Evolutionary conservation across 1,284 basidiomycete species (phyloP).

Genomic region (Cryptococcus wingfieldii): DNA sequence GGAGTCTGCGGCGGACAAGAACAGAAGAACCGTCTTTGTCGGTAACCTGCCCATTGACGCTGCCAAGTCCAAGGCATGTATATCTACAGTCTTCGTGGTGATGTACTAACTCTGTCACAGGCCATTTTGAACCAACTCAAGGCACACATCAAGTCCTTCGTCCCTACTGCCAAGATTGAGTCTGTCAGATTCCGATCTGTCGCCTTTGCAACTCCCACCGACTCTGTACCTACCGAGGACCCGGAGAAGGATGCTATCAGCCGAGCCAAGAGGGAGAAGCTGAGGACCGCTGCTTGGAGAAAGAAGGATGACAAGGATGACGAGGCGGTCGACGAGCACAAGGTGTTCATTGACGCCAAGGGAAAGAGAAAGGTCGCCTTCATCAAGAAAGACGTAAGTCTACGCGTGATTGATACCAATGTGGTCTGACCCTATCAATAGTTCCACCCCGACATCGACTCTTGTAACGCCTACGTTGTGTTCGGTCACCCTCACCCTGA

Average conservation of each 20-base stretch:
- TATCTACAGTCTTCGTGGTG: background rate
- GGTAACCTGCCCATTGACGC: conserved; percentile 80
- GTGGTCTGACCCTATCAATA: conserved; percentile 7
- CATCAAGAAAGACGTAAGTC: conserved; percentile 70
- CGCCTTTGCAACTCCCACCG: conserved; percentile 74
- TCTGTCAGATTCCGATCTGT: conserved; percentile 86
- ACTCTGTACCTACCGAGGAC: conserved; percentile 55
- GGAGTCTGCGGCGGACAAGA: conserved; percentile 65
- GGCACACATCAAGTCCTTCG: conserved; percentile 64
- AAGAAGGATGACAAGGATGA: conserved; percentile 53
- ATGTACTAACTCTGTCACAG: conserved; percentile 29
- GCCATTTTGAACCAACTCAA: conserved; percentile 60
- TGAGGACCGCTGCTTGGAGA: conserved; percentile 61
- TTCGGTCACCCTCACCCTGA: conserved; percentile 65
- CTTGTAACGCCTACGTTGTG: conserved; percentile 80
- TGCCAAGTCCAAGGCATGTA: conserved; percentile 66
- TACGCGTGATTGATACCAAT: background rate
- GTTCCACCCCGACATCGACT: conserved; percentile 66
- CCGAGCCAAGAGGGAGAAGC: conserved; percentile 47
- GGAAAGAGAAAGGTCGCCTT: conserved; percentile 94
- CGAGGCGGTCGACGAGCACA: background rate
- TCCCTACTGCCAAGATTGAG: conserved; percentile 73
- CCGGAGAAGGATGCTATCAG: conserved; percentile 41
- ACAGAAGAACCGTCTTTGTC: conserved; percentile 84
- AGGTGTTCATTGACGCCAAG: conserved; percentile 63